Percentiles rank a stretch among this genome's conserved stretches.
phyloP scores from a whole-genome alignment of 495 filamentous ascomycete genomes.

The Articulospora tetracladia region DNA sequence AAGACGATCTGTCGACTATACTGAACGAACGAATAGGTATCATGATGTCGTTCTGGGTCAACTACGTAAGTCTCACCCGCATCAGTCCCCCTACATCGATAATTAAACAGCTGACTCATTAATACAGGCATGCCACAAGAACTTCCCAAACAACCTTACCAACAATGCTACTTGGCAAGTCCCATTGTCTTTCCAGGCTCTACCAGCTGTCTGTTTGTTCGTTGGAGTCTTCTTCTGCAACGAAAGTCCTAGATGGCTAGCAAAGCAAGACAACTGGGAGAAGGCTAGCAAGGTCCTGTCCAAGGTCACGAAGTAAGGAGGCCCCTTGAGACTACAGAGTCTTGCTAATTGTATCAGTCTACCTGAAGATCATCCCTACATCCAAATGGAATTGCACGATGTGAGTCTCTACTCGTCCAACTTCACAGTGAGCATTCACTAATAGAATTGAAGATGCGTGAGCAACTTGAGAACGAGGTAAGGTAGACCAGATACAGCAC shows the following conservation, averaged over 20 bases:
- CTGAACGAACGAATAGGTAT: constrained; percentile 34
- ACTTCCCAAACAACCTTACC: constrained; percentile 38
- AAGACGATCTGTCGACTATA: neutral
- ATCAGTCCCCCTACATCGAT: neutral
- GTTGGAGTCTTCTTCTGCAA: constrained; percentile 55
- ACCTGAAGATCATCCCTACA: constrained; percentile 55
- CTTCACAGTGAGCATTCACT: neutral
- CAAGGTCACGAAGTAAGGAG: constrained; percentile 19
- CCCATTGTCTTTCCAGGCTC: constrained; percentile 62
- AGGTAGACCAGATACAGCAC: constrained; percentile 33
- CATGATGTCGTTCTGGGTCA: constrained; percentile 58
- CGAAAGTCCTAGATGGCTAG: constrained; percentile 70
- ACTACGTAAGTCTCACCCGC: constrained; percentile 11
- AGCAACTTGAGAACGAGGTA: constrained; percentile 68
- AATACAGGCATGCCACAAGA: constrained; percentile 51
- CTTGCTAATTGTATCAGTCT: constrained; percentile 23
- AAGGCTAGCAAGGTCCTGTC: constrained; percentile 45
- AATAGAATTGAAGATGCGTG: constrained; percentile 37
- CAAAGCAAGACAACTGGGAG: constrained; percentile 67
- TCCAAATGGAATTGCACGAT: constrained; percentile 62
- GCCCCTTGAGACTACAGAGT: neutral
- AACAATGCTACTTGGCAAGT: constrained; percentile 58
- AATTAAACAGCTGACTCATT: neutral
- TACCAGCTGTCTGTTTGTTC: constrained; percentile 61
- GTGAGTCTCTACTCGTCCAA: neutral